phyloP scores from a whole-genome alignment of 1,284 basidiomycete species.

The Omphalotus olearius region DNA sequence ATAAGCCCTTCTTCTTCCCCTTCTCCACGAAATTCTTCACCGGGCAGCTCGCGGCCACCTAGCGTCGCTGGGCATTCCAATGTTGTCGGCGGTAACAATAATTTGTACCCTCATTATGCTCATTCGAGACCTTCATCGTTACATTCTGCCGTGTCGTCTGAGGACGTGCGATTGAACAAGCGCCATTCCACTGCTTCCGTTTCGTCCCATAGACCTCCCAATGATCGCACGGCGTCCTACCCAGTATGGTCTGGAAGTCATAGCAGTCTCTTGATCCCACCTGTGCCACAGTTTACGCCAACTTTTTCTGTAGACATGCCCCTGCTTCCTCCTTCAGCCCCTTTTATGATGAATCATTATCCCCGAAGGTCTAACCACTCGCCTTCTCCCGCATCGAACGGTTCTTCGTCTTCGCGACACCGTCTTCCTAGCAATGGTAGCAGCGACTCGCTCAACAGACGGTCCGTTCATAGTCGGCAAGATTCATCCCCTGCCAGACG shows the following conservation, averaged over 20 bases:
- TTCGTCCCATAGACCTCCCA: conserved; percentile 27
- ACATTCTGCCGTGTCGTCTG: conserved; percentile 43
- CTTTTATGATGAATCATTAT: conserved; percentile 66
- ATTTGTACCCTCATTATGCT: conserved; percentile 26
- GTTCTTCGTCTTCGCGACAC: conserved; percentile 16
- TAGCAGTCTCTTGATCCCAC: conserved; percentile 27
- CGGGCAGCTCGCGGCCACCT: conserved; percentile 46
- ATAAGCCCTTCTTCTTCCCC: conserved; percentile 16
- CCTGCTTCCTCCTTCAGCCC: conserved; percentile 66
- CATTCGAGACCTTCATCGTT: conserved; percentile 50
- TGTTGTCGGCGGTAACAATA: no score
- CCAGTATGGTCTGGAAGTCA: conserved; percentile 34
- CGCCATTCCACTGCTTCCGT: conserved; percentile 44
- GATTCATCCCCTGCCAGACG: conserved; percentile 12
- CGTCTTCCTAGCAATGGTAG: conserved; percentile 18
- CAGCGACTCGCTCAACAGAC: conserved; percentile 16
- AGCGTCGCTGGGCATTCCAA: conserved; percentile 28
- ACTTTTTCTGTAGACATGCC: conserved; percentile 48
- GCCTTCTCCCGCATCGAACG: conserved; percentile 8
- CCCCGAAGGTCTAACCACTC: conserved; percentile 22
- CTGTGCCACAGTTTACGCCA: conserved; percentile 26
- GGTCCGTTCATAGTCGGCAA: conserved; percentile 3
- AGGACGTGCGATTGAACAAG: conserved; percentile 44
- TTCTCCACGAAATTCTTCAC: conserved; percentile 33
- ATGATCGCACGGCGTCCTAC: conserved; percentile 30